Evolutionary conservation across 2,329 filamentous ascomycete species (phyloP).

Genomic region (Aureobasidium sp.): DNA sequence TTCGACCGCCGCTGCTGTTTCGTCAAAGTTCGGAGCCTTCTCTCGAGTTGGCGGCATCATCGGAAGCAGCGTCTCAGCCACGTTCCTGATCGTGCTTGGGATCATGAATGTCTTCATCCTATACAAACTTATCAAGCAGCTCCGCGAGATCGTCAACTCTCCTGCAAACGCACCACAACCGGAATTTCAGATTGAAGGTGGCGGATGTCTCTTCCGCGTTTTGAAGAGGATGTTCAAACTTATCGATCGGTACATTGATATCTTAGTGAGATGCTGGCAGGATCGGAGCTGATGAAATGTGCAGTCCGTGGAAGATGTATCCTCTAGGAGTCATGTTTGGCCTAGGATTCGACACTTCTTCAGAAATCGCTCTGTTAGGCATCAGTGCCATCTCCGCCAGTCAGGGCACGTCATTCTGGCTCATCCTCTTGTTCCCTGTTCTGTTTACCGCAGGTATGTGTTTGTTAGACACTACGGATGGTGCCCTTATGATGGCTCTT

Average conservation of each 20-base stretch:
- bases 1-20: constrained; percentile 76
- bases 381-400: constrained; percentile 83
- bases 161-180: constrained; percentile 28
- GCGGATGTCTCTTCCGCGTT: constrained; percentile 63
- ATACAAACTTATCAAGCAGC: constrained; percentile 62
- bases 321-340: constrained; percentile 79
- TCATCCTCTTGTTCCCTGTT: constrained; percentile 84
- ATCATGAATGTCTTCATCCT: constrained; percentile 81
- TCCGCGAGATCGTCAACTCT: constrained; percentile 52
- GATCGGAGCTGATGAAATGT: not conserved
- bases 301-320: constrained; percentile 87
- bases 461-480: constrained; percentile 83
- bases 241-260: constrained; percentile 42
- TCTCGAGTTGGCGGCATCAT: constrained; percentile 76
- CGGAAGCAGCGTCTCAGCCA: constrained; percentile 77
- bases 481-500: constrained; percentile 87
- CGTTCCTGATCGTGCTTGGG: constrained; percentile 74
- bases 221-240: constrained; percentile 71
- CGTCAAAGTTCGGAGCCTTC: constrained; percentile 73
- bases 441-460: constrained; percentile 96
- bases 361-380: constrained; percentile 83
- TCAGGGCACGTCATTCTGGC: constrained; percentile 81
- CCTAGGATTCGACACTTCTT: constrained; percentile 89
- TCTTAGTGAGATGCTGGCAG: not conserved
- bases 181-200: constrained; percentile 64